phyloP scores from a whole-genome alignment of 1,284 basidiomycete species.

The Porogramme epimiltina region DNA sequence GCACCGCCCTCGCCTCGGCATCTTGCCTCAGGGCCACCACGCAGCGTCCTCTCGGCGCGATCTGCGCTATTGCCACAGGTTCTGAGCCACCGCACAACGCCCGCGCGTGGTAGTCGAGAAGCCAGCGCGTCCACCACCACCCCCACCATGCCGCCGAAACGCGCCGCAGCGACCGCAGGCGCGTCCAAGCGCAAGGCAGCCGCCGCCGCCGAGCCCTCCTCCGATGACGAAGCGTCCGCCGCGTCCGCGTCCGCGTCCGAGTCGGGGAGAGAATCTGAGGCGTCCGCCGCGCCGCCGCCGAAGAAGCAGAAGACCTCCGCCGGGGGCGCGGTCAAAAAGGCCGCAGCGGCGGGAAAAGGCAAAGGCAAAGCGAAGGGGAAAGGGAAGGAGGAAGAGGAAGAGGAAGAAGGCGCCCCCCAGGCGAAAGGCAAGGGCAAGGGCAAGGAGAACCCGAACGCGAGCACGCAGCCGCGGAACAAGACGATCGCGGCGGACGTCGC shows the following conservation, averaged over 20 bases:
- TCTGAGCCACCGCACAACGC: too few species aligned
- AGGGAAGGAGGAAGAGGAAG: conserved; percentile 13
- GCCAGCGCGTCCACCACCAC: too few species aligned
- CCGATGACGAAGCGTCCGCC: conserved; percentile 4
- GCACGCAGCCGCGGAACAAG: conserved; percentile 72
- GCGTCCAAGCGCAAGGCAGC: conserved; percentile 32
- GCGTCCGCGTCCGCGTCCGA: conserved; percentile 3
- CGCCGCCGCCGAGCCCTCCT: conserved; percentile 7
- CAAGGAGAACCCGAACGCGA: conserved; percentile 19
- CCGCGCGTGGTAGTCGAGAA: too few species aligned
- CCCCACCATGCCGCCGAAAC: conserved; percentile 37
- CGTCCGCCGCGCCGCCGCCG: conserved; percentile 8
- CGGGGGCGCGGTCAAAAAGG: conserved; percentile 13
- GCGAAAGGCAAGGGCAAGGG: not conserved
- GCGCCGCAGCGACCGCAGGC: conserved; percentile 24
- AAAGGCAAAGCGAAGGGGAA: conserved; percentile 23
- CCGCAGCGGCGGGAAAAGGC: not conserved
- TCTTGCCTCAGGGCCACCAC: too few species aligned
- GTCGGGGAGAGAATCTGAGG: too few species aligned
- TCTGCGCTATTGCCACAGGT: too few species aligned
- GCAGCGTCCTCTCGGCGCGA: too few species aligned
- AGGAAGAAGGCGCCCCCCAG: conserved; percentile 17
- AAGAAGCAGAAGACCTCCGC: conserved; percentile 20
- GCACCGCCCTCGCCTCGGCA: too few species aligned
- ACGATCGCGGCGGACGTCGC: conserved; percentile 62